Evolutionary conservation across 2,329 filamentous ascomycete species (phyloP), one percentile per base, ranked within the genome.

Genomic region (Cryphonectria naterciae): DNA sequence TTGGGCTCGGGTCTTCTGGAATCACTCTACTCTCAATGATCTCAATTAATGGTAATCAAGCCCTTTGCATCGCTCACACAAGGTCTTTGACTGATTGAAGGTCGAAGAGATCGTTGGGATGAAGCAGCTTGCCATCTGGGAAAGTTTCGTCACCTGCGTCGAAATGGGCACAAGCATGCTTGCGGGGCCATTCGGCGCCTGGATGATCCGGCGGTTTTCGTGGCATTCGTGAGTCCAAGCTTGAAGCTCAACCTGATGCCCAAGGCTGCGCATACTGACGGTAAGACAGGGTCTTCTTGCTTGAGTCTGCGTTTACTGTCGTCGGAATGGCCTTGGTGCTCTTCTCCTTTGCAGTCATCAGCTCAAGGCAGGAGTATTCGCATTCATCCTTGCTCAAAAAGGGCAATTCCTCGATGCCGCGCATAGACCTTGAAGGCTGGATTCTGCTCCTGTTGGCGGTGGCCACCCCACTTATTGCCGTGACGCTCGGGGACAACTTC

Each of bases 131-230:
- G 52, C 52, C 52, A 28, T 56, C n/a, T 56, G 25, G 52, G 52
- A 28, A 15, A 56, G 52, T 25, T 56, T 56, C 25, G 52, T 56
- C 1, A 56, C 52, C n/a, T 56, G 52, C 25, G 25, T 56, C 11
- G 52, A 56, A 25, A 56, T 56, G 52, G 52, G 52, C 25, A 56
- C 52, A 28, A 56, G 52, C 25, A 56, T 56, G 52, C 17, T 56
- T 4, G 52, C 52, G 25, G 52, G 52, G 25, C 52, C 52, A 13
- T 7, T 56, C 2, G 52, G 52, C 10, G 52, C 52, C 25, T 56
- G 52, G 52, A 56, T 56, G 52, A 28, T 56, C 15, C 52, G 52
- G 52, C 52, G 52, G 10, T 56, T 56, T 17, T 56, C 52, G n/a
- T 56, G 52, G 52, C 52, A 56, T n/a, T 56, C 52, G 52, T 56